phyloP scores from a whole-genome alignment of 176 grass and related monocot species.

The Hyparrhenia diplandra region DNA sequence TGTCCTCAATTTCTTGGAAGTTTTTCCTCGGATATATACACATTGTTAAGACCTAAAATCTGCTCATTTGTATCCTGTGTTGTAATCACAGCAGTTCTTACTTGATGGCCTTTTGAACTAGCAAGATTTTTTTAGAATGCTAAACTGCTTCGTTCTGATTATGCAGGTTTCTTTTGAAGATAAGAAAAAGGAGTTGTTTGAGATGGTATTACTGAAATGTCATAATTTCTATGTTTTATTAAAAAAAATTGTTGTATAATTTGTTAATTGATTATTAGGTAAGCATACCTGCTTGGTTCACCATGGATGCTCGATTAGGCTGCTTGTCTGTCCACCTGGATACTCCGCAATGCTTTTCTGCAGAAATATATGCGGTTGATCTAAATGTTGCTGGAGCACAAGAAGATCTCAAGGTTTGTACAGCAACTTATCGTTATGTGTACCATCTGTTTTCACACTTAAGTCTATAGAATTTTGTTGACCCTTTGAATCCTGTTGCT shows the following conservation, averaged over 20 bases:
- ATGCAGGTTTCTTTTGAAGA: constrained; percentile 93
- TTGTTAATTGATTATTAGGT: constrained; percentile 59
- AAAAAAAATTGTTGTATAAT: not conserved
- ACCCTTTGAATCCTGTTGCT: not conserved
- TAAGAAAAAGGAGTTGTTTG: constrained; percentile 97
- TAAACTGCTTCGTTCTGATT: constrained; percentile 32
- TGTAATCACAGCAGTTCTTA: not conserved
- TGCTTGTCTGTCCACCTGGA: constrained; percentile 80
- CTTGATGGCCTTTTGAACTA: constrained; percentile 20
- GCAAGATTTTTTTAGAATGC: constrained; percentile 31
- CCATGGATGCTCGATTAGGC: constrained; percentile 84
- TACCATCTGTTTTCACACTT: constrained; percentile 20
- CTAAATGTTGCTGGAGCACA: constrained; percentile 70
- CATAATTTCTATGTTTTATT: constrained; percentile 15
- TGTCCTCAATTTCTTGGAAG: not conserved
- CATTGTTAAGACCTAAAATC: not conserved
- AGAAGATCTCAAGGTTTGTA: constrained; percentile 80
- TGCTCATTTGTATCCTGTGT: constrained; percentile 8
- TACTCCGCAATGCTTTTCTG: constrained; percentile 93
- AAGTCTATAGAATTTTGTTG: not conserved
- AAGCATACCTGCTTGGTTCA: constrained; percentile 95
- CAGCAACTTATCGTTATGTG: constrained; percentile 11
- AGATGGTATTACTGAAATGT: constrained; percentile 61
- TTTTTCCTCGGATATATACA: not conserved
- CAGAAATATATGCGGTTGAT: constrained; percentile 91